These are phyloP conservation scores for Linum lewisii DNA, from an alignment of 345 rosid species.

Conservation along the genomic window DNA sequence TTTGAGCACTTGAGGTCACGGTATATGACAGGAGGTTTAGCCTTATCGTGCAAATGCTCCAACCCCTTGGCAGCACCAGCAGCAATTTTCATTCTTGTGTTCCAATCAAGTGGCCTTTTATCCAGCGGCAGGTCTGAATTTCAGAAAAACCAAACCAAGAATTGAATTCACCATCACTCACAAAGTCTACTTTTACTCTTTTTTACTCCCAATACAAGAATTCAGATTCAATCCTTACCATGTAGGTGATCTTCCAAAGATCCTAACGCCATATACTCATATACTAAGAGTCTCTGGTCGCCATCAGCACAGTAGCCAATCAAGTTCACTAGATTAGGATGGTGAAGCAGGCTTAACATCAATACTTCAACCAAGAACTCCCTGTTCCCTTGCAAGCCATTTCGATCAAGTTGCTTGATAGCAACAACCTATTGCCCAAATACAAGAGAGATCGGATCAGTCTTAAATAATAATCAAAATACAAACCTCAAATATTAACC, in stretches of 20 bases:
- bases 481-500: background rate
- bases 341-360: conserved; percentile 27
- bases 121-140: conserved; percentile 20
- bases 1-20: conserved; percentile 40
- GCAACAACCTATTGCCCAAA: conserved; percentile 26
- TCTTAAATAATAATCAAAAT: no score
- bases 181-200: no score
- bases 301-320: conserved; percentile 35
- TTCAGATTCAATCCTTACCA: conserved; percentile 16
- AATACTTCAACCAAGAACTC: conserved; percentile 33
- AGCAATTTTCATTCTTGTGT: conserved; percentile 36
- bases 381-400: conserved; percentile 33
- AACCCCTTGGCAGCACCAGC: conserved; percentile 41
- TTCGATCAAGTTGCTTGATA: conserved; percentile 36
- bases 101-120: conserved; percentile 34
- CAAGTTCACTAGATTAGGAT: conserved; percentile 37
- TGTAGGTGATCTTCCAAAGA: conserved; percentile 37
- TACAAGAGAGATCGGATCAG: conserved; percentile 1
- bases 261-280: conserved; percentile 41
- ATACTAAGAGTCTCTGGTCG: conserved; percentile 35
- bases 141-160: background rate
- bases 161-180: no score
- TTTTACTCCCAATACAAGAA: no score
- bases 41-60: conserved; percentile 32
- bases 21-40: conserved; percentile 33